Percentiles rank a stretch among this genome's conserved stretches.
phyloP scores from a whole-genome alignment of 257 asterid species.

The Petunia axillaris region DNA sequence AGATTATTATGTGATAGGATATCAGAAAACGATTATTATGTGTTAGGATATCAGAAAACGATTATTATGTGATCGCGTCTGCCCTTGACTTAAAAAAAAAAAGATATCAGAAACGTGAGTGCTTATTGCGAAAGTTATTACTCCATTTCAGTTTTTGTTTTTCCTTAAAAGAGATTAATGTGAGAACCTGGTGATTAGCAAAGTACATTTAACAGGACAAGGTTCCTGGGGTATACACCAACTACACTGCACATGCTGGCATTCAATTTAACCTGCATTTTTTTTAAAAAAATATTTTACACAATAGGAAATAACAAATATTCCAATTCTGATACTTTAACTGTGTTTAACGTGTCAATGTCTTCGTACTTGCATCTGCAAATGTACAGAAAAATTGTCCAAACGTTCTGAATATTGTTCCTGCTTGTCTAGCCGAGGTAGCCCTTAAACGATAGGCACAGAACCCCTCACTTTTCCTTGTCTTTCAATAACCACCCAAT shows the following conservation, averaged over 20 bases:
- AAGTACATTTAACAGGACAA: not conserved
- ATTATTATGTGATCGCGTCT: too few relatives aligned
- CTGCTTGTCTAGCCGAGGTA: not conserved
- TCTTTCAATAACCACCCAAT: too few relatives aligned
- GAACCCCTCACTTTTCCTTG: too few relatives aligned
- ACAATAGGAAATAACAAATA: not conserved
- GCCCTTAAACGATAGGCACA: too few relatives aligned
- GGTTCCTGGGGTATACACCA: not conserved
- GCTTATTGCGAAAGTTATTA: too few relatives aligned
- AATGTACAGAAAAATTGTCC: not conserved
- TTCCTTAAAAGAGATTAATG: not conserved
- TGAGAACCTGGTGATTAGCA: not conserved
- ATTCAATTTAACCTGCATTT: not conserved
- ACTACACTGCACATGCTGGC: not conserved
- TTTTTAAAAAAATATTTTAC: not conserved
- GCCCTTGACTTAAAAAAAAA: too few relatives aligned
- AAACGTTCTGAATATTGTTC: not conserved
- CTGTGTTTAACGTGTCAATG: not conserved
- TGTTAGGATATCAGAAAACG: too few relatives aligned
- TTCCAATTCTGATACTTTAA: constrained; percentile 15
- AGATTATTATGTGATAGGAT: too few relatives aligned
- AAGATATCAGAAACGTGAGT: too few relatives aligned
- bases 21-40: too few relatives aligned
- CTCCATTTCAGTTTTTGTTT: not conserved
- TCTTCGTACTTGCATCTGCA: not conserved